A percentile compares a stretch with the other conserved stretches of the same genome.
These are phyloP conservation scores for Balansia obtecta DNA, from an alignment of 2,329 filamentous ascomycete species.

Conservation along the genomic window DNA sequence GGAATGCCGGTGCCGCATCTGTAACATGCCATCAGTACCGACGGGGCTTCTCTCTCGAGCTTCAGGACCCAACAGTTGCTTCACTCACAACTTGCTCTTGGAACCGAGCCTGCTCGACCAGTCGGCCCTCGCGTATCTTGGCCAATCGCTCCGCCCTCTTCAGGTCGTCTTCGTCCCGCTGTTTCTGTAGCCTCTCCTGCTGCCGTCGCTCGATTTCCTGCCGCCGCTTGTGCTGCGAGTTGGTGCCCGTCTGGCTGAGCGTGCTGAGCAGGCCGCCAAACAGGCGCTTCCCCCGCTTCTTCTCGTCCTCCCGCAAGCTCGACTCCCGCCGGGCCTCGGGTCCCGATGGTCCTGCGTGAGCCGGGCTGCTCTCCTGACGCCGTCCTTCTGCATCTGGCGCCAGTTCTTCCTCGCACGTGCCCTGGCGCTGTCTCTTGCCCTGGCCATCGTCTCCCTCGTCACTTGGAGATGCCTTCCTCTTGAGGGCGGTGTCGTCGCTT, in stretches of 20 bases:
- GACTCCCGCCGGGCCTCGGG: conserved; percentile 9
- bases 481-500: conserved; percentile 10
- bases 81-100: conserved; percentile 63
- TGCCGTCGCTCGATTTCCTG: conserved; percentile 74
- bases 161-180: conserved; percentile 59
- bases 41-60: too few species aligned
- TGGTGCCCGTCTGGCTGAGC: conserved; percentile 58
- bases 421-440: conserved; percentile 13
- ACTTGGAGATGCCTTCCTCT: conserved; percentile 18
- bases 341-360: conserved; percentile 5
- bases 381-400: not conserved
- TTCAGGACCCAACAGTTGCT: too few species aligned
- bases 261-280: conserved; percentile 75
- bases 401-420: conserved; percentile 8
- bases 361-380: not conserved
- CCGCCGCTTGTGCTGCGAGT: conserved; percentile 53
- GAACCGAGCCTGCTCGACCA: conserved; percentile 59
- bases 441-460: conserved; percentile 9
- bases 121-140: conserved; percentile 46
- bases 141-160: conserved; percentile 53
- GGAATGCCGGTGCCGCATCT: conserved; percentile 66
- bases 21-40: conserved; percentile 11
- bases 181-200: conserved; percentile 60
- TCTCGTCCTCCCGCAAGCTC: conserved; percentile 55
- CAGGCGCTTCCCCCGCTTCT: conserved; percentile 69